phyloP scores from a whole-genome alignment of 345 rosid species.

The Arabis alpina region DNA sequence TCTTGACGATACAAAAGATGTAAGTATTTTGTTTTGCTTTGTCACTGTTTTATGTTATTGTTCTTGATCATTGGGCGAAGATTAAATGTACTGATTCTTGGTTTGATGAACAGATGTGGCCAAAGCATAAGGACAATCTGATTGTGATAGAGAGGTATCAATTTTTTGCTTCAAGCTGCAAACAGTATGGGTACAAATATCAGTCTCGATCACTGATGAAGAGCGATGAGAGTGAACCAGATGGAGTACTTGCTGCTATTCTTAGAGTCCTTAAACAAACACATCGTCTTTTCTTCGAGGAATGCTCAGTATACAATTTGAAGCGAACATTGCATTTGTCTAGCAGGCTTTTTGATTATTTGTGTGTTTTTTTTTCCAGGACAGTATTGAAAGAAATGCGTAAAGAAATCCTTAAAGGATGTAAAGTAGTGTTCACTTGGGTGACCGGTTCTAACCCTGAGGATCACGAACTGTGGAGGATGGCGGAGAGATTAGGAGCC shows the following conservation, averaged over 20 bases:
- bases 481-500: slow-evolving; percentile 60
- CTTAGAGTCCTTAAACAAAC: slow-evolving; percentile 60
- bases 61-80: not conserved
- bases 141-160: slow-evolving; percentile 92
- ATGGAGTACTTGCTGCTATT: slow-evolving; percentile 79
- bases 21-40: slow-evolving; percentile 40
- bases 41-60: not conserved
- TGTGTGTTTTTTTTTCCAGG: slow-evolving; percentile 33
- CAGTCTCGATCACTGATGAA: slow-evolving; percentile 75
- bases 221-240: slow-evolving; percentile 73
- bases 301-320: slow-evolving; percentile 32
- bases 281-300: slow-evolving; percentile 71
- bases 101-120: slow-evolving; percentile 65
- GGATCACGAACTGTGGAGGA: slow-evolving; percentile 73
- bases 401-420: slow-evolving; percentile 65
- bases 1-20: slow-evolving; percentile 89
- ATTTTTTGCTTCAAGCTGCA: slow-evolving; percentile 89
- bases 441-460: slow-evolving; percentile 60
- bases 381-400: slow-evolving; percentile 62
- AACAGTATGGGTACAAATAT: slow-evolving; percentile 68
- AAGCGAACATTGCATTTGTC: not conserved
- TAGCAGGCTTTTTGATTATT: not conserved
- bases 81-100: slow-evolving; percentile 21
- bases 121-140: slow-evolving; percentile 79
- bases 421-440: slow-evolving; percentile 75